Base-by-base conservation (phyloP, 1,139 yeast species). In the Pichia sp. region DNA sequence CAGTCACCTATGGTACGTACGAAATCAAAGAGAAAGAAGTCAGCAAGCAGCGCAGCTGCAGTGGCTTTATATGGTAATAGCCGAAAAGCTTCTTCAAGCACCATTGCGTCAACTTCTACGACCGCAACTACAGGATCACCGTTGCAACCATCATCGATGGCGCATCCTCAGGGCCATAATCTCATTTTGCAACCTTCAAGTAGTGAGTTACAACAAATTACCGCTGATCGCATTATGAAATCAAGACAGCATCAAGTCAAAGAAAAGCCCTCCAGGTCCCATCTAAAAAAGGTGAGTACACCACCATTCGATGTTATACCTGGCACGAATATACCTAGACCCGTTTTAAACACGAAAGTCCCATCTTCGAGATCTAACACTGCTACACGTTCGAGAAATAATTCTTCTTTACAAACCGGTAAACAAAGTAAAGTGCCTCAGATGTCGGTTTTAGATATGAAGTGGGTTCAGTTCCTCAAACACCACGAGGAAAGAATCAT, bases 401-500 rank as follows among this genome's bases (percentile, higher is more conserved):
- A 58, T 54, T 59, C 65, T 29, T 59, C 64, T 7, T 45, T 55
- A 3, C 48, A 44, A 23, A 43, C 36, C 8, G 41, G 15, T 11
- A 51, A 51, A 13, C 49, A 38, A 8, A n/a, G 44, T n/a, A 80
- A 79, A n/a, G 75, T 80, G 1, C 75, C 84, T 1, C 83, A 88
- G 1, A 70, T 81, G 66, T 75, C 84, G 0, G 73, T 81, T 16
- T 66, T 84, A 2, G 96, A 90, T 63, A 71, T 80, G 29, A 86
- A 87, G 34, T 90, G 93, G 90, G 76, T 80, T 11, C 71, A 75
- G 47, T 80, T 78, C 61, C 73, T 90, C 57, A 73, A 72, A n/a
- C 82, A 81, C 62, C 73, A 79, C 1, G 85, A 86, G 52, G 98
- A 92, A 69, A 76, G 95, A 54, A 78, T 90, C 1, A 62, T 90